Percentiles rank a stretch among this genome's conserved stretches.
Conservation (phyloP, 352 stramenopile genomes). For the Pythium folliculosum region DNA sequence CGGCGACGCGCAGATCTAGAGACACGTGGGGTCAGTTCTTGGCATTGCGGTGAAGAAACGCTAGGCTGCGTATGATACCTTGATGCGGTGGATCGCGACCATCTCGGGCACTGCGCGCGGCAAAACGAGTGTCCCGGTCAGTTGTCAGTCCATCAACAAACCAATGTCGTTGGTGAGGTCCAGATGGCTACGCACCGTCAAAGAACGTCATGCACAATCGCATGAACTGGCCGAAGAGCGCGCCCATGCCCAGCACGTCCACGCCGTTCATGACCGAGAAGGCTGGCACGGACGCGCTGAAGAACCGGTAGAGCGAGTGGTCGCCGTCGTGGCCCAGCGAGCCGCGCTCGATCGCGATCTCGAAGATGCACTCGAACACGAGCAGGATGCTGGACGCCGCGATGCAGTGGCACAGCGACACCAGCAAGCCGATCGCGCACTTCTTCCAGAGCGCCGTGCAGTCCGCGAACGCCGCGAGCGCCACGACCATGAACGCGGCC, state of each 20-base stretch:
- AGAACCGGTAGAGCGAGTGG: conserved; percentile 78
- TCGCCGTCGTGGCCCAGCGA: conserved; percentile 63
- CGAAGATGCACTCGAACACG: conserved; percentile 79
- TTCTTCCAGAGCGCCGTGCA: conserved; percentile 68
- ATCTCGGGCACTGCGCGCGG: conserved; percentile 66
- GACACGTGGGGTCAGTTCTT: background rate
- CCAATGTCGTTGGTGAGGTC: background rate
- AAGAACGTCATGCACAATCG: conserved; percentile 84
- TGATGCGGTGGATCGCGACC: conserved; percentile 77
- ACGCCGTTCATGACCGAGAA: conserved; percentile 64
- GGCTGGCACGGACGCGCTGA: conserved; percentile 73
- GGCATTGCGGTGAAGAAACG: background rate
- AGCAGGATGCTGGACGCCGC: conserved; percentile 74
- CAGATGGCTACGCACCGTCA: conserved; percentile 49
- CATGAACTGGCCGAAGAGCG: conserved; percentile 70
- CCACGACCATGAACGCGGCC: conserved; percentile 57
- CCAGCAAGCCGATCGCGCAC: conserved; percentile 44
- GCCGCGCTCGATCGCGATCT: conserved; percentile 65
- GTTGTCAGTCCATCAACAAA: background rate
- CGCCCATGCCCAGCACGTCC: conserved; percentile 63
- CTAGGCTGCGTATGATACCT: conserved; percentile 29
- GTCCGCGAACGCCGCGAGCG: conserved; percentile 71
- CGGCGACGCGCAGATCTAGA: conserved; percentile 58
- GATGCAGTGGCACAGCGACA: conserved; percentile 62
- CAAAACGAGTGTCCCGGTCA: background rate